Conservation (phyloP, 257 asterid species). For the Gentiana straminea region DNA sequence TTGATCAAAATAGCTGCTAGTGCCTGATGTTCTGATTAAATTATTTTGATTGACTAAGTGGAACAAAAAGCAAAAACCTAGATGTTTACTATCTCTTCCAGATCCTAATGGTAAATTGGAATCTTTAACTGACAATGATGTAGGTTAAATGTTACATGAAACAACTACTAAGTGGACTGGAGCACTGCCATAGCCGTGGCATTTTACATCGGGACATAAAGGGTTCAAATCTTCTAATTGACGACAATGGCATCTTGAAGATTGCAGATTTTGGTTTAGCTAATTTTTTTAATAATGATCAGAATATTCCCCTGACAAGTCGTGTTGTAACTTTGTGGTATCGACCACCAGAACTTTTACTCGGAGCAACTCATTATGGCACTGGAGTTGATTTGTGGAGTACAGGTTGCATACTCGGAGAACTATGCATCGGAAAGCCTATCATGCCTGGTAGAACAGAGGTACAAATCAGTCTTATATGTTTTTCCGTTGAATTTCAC, state of each 20-base stretch:
- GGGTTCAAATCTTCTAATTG: slow-evolving; percentile 76
- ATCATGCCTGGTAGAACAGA: slow-evolving; percentile 96
- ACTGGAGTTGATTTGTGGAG: slow-evolving; percentile 92
- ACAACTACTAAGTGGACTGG: slow-evolving; percentile 80
- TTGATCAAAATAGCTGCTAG: no score
- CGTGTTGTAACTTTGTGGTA: slow-evolving; percentile 97
- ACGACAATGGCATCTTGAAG: slow-evolving; percentile 72
- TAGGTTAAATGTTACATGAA: slow-evolving; percentile 88
- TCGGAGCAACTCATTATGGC: slow-evolving; percentile 75
- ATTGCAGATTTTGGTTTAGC: slow-evolving; percentile 95
- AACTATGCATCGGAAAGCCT: slow-evolving; percentile 70
- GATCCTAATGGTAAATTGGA: background rate
- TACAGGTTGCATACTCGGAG: slow-evolving; percentile 88
- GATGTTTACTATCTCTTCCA: background rate
- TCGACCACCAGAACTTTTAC: slow-evolving; percentile 94
- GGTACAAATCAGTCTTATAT: slow-evolving; percentile 26
- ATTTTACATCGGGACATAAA: slow-evolving; percentile 83
- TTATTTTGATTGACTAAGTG: background rate
- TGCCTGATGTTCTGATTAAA: background rate
- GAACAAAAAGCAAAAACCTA: background rate
- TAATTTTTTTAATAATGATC: slow-evolving; percentile 44
- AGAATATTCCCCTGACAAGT: slow-evolving; percentile 60
- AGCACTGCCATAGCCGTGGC: slow-evolving; percentile 68
- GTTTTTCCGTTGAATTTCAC: no score
- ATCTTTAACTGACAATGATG: background rate